A percentile compares a stretch with the other conserved stretches of the same genome.
phyloP scores from a whole-genome alignment of 2,329 filamentous ascomycete species.

The Alternaria viburni region DNA sequence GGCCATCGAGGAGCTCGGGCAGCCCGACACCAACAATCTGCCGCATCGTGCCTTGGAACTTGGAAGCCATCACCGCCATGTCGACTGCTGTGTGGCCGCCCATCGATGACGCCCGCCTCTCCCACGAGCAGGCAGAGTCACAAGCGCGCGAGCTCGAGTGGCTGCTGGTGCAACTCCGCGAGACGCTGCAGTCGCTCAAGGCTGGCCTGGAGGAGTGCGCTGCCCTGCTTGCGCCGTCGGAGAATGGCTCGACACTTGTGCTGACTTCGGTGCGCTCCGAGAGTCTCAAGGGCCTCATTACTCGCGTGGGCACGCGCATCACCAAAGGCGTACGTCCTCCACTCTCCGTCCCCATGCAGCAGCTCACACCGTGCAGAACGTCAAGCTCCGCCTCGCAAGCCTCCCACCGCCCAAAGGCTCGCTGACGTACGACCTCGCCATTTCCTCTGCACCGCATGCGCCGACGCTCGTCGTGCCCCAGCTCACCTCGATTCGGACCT shows the following conservation, averaged over 20 bases:
- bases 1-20: constrained; percentile 9
- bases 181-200: constrained; percentile 66
- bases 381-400: constrained; percentile 78
- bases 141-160: constrained; percentile 67
- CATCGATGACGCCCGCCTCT: constrained; percentile 58
- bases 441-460: constrained; percentile 60
- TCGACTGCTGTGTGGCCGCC: constrained; percentile 68
- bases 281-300: constrained; percentile 89
- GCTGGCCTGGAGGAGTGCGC: constrained; percentile 87
- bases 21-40: constrained; percentile 1
- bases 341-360: constrained; percentile 20
- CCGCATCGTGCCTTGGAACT: constrained; percentile 2
- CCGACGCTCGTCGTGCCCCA: constrained; percentile 70
- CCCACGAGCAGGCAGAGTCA: constrained; percentile 59
- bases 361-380: constrained; percentile 59
- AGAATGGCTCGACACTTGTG: constrained; percentile 86
- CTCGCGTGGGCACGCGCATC: constrained; percentile 85
- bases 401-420: constrained; percentile 62
- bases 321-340: constrained; percentile 76
- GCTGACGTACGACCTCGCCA: constrained; percentile 57
- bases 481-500: constrained; percentile 73
- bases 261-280: constrained; percentile 88
- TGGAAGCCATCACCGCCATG: constrained; percentile 50
- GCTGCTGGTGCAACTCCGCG: constrained; percentile 66
- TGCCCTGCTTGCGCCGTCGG: constrained; percentile 80